A percentile compares a stretch with the other conserved stretches of the same genome.
These are phyloP conservation scores for Metrosideros polymorpha DNA, from an alignment of 441 rosid species.

Conservation along the genomic window DNA sequence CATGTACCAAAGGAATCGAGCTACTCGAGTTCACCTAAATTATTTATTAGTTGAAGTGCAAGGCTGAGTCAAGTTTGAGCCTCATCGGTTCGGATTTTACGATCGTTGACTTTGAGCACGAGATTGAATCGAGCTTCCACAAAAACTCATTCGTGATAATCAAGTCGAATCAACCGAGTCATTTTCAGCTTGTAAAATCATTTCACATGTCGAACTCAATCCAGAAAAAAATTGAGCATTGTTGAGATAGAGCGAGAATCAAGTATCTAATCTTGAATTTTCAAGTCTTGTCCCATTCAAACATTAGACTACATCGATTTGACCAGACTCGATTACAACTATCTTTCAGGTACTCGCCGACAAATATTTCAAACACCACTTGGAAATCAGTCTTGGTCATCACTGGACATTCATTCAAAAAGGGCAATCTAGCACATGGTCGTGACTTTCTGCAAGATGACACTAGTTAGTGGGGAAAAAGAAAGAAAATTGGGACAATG, in stretches of 20 bases:
- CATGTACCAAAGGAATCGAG: not conserved
- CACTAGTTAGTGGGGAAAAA: not conserved
- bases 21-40: not conserved
- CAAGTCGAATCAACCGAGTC: not conserved
- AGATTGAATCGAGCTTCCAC: not conserved
- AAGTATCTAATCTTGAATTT: not conserved
- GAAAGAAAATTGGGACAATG: not conserved
- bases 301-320: not conserved
- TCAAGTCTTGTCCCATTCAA: rapidly evolving
- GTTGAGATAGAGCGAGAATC: not conserved
- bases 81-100: not conserved
- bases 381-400: not conserved
- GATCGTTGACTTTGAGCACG: not conserved
- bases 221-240: not conserved
- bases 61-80: not conserved
- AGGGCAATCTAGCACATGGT: not conserved
- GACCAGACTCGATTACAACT: not conserved
- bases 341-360: not conserved
- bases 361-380: not conserved
- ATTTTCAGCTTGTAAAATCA: not conserved
- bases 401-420: not conserved
- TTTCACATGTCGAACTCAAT: not conserved
- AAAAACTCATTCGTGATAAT: not conserved
- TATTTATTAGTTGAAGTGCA: not conserved
- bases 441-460: not conserved